Percentiles rank a stretch among this genome's conserved stretches.
phyloP scores from a whole-genome alignment of 2,329 filamentous ascomycete species.

The Exophiala sideris region DNA sequence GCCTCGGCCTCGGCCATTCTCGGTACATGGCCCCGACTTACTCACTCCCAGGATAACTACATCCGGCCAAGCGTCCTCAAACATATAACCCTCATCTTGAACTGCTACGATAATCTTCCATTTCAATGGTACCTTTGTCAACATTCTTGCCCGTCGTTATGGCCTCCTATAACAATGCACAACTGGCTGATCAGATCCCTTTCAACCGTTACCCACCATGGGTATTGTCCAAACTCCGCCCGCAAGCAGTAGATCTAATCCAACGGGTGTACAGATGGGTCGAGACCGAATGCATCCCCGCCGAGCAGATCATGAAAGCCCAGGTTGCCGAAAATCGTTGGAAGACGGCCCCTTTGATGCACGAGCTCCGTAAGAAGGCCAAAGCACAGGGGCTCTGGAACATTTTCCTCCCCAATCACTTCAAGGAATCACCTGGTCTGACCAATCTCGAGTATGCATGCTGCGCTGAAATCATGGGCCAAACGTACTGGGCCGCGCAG shows the following conservation, averaged over 20 bases:
- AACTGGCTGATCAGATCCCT: too few species aligned
- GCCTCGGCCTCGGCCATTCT: too few species aligned
- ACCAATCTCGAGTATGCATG: conserved; percentile 85
- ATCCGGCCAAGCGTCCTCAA: too few species aligned
- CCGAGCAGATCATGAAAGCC: conserved; percentile 69
- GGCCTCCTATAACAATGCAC: too few species aligned
- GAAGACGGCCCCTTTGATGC: conserved; percentile 67
- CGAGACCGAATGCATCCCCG: conserved; percentile 78
- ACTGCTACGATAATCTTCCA: too few species aligned
- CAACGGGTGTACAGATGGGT: conserved; percentile 75
- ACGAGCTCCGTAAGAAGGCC: conserved; percentile 76
- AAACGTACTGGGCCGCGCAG: conserved; percentile 17
- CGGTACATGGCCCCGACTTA: too few species aligned
- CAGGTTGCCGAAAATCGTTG: conserved; percentile 71
- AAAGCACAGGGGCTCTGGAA: conserved; percentile 78
- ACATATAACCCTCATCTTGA: too few species aligned
- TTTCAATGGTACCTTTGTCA: background rate
- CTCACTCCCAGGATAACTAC: too few species aligned
- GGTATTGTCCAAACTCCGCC: conserved; percentile 23
- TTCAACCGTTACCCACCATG: too few species aligned
- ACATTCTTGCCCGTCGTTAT: background rate
- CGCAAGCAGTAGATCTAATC: conserved; percentile 43
- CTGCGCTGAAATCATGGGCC: conserved; percentile 49
- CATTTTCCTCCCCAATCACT: conserved; percentile 84
- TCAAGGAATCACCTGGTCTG: conserved; percentile 82